Evolutionary conservation across 345 rosid genomes (phyloP).

Genomic region (Clausena lansium): DNA sequence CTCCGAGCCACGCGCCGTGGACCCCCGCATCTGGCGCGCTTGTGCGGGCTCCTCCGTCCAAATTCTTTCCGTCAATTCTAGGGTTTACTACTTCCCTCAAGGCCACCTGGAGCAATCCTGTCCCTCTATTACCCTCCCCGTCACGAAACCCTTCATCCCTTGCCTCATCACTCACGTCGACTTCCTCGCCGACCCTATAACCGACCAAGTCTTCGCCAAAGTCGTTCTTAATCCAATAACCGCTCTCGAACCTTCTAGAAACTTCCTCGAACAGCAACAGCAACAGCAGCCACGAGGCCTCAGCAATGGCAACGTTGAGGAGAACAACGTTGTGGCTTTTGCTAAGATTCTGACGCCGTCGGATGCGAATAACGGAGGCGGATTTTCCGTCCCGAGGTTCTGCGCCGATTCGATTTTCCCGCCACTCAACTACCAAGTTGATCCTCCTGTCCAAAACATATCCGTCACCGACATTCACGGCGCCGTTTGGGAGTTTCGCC

Average conservation of each 20-base stretch:
- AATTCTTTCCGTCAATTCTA: constrained; percentile 53
- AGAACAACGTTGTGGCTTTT: constrained; percentile 40
- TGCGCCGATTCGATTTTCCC: constrained; percentile 92
- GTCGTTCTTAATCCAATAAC: constrained; percentile 41
- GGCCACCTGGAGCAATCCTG: constrained; percentile 76
- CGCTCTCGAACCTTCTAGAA: constrained; percentile 14
- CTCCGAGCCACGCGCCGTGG: constrained; percentile 42
- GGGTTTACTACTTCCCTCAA: constrained; percentile 87
- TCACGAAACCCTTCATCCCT: constrained; percentile 30
- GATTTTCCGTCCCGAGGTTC: constrained; percentile 90
- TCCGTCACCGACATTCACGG: constrained; percentile 73
- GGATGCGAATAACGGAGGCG: constrained; percentile 95
- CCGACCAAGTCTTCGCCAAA: constrained; percentile 72
- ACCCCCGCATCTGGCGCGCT: constrained; percentile 71
- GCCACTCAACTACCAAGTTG: constrained; percentile 62
- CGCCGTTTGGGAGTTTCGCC: constrained; percentile 67
- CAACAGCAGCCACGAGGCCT: neutral
- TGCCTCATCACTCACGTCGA: constrained; percentile 54
- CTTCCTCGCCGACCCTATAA: constrained; percentile 61
- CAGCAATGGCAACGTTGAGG: neutral
- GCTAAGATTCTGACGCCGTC: constrained; percentile 82
- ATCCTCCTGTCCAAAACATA: constrained; percentile 81
- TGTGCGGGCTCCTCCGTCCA: constrained; percentile 72
- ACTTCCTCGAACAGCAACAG: neutral
- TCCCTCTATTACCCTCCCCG: constrained; percentile 18